Evolutionary conservation across 2,329 filamentous ascomycete species (phyloP).

Genomic region (Cercospora sp.): DNA sequence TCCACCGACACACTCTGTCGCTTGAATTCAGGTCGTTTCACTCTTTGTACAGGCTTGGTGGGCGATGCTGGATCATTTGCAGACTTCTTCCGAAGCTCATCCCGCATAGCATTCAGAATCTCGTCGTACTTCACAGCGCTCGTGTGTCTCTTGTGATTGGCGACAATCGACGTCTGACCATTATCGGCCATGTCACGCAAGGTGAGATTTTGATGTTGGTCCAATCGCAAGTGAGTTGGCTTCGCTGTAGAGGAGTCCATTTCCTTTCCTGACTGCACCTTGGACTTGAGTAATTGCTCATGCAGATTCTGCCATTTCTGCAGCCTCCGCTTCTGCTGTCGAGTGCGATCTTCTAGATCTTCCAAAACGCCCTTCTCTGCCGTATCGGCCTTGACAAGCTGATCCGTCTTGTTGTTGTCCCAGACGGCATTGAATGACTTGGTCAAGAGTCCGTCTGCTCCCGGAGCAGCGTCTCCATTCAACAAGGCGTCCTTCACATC

Average conservation of each 20-base stretch:
- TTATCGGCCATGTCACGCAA: constrained; percentile 29
- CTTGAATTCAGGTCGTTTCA: constrained; percentile 16
- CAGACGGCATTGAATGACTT: constrained; percentile 69
- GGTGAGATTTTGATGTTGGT: constrained; percentile 35
- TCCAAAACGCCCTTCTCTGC: constrained; percentile 59
- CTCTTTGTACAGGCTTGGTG: constrained; percentile 17
- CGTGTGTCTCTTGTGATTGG: constrained; percentile 18
- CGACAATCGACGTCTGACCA: constrained; percentile 15
- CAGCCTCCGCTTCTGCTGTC: constrained; percentile 66
- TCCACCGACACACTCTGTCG: constrained; percentile 21
- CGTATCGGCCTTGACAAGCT: constrained; percentile 51
- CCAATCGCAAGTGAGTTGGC: constrained; percentile 28
- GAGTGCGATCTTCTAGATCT: constrained; percentile 68
- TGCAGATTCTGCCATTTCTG: constrained; percentile 72
- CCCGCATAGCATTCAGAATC: constrained; percentile 40
- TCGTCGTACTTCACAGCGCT: constrained; percentile 35
- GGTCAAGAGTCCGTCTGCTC: constrained; percentile 63
- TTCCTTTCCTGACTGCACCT: constrained; percentile 16
- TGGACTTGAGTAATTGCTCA: constrained; percentile 39
- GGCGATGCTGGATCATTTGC: constrained; percentile 19
- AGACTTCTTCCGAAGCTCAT: constrained; percentile 34
- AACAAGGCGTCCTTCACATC: constrained; percentile 72
- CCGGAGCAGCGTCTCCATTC: constrained; percentile 61
- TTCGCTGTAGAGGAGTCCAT: constrained; percentile 10
- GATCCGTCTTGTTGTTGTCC: constrained; percentile 56